Evolutionary conservation across 176 grass and related monocot species (phyloP).

Genomic region (Musa itinerans): DNA sequence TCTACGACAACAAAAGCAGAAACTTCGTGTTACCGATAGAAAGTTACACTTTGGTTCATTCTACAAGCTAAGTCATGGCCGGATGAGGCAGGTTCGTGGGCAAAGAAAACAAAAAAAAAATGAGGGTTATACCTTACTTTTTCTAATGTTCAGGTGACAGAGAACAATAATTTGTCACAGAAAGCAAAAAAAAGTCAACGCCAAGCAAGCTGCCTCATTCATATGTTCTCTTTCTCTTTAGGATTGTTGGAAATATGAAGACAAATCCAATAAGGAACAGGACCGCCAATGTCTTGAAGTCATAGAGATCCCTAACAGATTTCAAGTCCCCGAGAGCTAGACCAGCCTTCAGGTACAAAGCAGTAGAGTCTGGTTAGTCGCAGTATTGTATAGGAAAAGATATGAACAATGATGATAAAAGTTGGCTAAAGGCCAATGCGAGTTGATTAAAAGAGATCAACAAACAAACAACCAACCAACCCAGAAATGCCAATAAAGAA

Average conservation of each 20-base stretch:
- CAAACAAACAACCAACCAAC: not conserved
- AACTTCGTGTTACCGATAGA: not conserved
- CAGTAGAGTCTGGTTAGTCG: not conserved
- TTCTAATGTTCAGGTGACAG: too few relatives aligned
- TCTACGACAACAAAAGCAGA: not conserved
- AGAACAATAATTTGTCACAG: too few relatives aligned
- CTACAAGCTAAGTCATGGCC: not conserved
- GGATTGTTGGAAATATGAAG: conserved; percentile 63
- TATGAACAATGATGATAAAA: not conserved
- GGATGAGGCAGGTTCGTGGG: too few relatives aligned
- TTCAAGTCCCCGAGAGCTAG: conserved; percentile 83
- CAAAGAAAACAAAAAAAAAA: too few relatives aligned
- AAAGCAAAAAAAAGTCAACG: too few relatives aligned
- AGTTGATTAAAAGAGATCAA: not conserved
- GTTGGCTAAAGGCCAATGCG: not conserved
- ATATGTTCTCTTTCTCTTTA: conserved; percentile 89
- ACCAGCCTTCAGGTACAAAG: conserved; percentile 54
- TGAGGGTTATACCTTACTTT: too few relatives aligned
- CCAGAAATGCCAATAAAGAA: not conserved
- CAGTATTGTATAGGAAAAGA: not conserved
- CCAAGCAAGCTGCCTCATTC: conserved; percentile 31
- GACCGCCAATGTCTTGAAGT: conserved; percentile 89
- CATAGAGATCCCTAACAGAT: conserved; percentile 83
- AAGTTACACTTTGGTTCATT: not conserved
- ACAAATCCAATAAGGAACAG: conserved; percentile 85